Percentiles rank a stretch among this genome's conserved stretches.
Conservation (phyloP, 2,329 filamentous ascomycete species). For the Tolypocladium tropicale region DNA sequence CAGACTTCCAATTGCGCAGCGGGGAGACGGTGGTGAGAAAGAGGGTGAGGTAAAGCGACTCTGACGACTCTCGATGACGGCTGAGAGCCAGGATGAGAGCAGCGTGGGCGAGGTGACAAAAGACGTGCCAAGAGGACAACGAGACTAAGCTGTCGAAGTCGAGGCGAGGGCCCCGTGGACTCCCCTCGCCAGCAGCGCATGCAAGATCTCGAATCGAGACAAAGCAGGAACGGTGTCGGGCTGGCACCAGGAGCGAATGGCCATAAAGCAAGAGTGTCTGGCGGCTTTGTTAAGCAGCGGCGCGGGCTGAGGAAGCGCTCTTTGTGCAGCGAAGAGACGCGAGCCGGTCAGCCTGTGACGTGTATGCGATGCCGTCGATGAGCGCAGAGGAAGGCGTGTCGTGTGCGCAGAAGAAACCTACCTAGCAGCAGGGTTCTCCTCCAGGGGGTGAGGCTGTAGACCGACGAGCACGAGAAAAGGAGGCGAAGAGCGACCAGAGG, state of each 20-base stretch:
- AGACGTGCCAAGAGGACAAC: slow-evolving; percentile 2
- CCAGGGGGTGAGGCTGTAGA: background rate
- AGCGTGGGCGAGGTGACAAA: slow-evolving; percentile 2
- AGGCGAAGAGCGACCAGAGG: background rate
- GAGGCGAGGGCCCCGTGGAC: background rate
- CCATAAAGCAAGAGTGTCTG: background rate
- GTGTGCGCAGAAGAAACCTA: background rate
- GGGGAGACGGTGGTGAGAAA: slow-evolving; percentile 2
- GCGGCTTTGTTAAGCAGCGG: background rate
- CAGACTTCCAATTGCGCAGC: slow-evolving; percentile 12
- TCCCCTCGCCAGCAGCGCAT: background rate
- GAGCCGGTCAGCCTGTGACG: background rate
- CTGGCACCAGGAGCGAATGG: background rate
- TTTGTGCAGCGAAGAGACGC: background rate
- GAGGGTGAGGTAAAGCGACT: slow-evolving; percentile 4
- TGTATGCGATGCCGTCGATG: background rate
- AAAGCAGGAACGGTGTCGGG: background rate
- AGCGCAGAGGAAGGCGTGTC: background rate
- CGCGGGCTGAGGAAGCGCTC: background rate
- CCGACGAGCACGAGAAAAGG: background rate
- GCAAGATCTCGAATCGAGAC: background rate
- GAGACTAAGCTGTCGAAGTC: background rate
- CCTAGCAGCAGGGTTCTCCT: background rate
- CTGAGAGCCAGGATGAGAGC: slow-evolving; percentile 6
- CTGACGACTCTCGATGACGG: slow-evolving; percentile 4